Evolutionary conservation across 2,329 filamentous ascomycete species (phyloP), one percentile per base, ranked within the genome.

Genomic region (Fusarium sp.): DNA sequence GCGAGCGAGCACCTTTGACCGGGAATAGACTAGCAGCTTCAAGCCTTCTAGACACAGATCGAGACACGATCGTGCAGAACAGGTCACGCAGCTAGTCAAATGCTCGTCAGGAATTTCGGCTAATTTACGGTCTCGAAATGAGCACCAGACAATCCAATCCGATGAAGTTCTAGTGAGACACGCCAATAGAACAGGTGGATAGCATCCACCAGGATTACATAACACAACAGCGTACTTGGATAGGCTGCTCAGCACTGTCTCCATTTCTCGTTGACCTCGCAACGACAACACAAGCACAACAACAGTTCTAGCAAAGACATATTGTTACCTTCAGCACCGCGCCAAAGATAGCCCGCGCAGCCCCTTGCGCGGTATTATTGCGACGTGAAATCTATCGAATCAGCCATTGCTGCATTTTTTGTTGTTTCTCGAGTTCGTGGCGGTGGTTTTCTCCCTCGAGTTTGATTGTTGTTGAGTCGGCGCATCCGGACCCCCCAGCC

Each of bases 221-320:
- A 76, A 57, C 61, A 40, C 36, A 40, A 40, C 50, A 56, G 68
- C 69, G 70, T 31, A 62, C 38, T 30, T 51, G 33, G 9, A 51
- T 51, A 44, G 34, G 41, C 46, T 67, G 76, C 75, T 76, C 34
- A 59, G 8, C 20, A 51, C 34, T 15, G 47, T 38, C 47, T 51
- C 47, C 34, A 51, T 65, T 75, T 76, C 77, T 57, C 57, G 79
- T 81, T 81, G 79, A 79, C 80, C 80, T 80, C 80, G 80, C 80
- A 81, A 81, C 79, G 80, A 74, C 72, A 78, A 79, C 78, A 78
- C 76, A 80, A 80, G 72, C 74, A 80, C 77, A 80, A 80, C 77
- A 80, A 80, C 75, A 71, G 65, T 64, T 69, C 62, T 70, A 69
- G 62, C 61, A 65, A 75, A 71, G 67, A 71, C 74, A 71, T 57